Evolutionary conservation across 2,329 filamentous ascomycete species (phyloP), one percentile per base, ranked within the genome.

Genomic region (Trichoderma asperellum): DNA sequence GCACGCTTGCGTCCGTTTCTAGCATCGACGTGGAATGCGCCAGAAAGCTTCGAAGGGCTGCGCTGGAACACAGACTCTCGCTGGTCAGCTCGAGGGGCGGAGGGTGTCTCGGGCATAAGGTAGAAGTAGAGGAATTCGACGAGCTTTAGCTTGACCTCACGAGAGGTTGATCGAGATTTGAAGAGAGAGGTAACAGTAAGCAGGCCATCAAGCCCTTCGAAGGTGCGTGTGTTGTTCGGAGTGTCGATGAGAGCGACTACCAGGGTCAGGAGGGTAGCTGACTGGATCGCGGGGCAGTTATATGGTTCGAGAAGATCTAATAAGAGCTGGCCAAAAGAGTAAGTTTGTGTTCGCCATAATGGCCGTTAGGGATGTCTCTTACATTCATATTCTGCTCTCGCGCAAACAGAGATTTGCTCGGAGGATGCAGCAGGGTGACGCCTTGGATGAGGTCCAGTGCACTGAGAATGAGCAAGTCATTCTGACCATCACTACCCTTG

Each of bases 101-200:
- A 83, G 56, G 86, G 89, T 0, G 88, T 88, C 81, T 99, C 96
- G 62, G 95, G 94, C 91, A 98, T 97, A 74, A 99, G 90, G 80
- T 98, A 99, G 81, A 98, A 98, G 84, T 98, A 98, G 63, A 99
- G 83, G 78, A 98, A 98, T 80, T 98, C 96, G 74, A 97, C 91
- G n/a, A 97, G 88, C 80, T 97, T 96, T 77, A 97, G 88, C 83
- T 97, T 97, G 73, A 98, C 94, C 75, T 95, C 92, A 71, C 93
- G 89, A 29, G 89, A 89, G 4, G 95, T 97, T 73, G 90, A 89
- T 71, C 93, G 90, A 72, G 91, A 92, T 80, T 96, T 97, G 87
- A 98, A 97, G 61, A 98, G 87, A 11, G 92, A 95, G 2, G 95
- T 97, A 57, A 98, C 89, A 1, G 94, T 96, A 52, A 97, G 88